A percentile compares a stretch with the other conserved stretches of the same genome.
Conservation (phyloP, 768 basidiomycete genomes). For the Termitomyces sp. region DNA sequence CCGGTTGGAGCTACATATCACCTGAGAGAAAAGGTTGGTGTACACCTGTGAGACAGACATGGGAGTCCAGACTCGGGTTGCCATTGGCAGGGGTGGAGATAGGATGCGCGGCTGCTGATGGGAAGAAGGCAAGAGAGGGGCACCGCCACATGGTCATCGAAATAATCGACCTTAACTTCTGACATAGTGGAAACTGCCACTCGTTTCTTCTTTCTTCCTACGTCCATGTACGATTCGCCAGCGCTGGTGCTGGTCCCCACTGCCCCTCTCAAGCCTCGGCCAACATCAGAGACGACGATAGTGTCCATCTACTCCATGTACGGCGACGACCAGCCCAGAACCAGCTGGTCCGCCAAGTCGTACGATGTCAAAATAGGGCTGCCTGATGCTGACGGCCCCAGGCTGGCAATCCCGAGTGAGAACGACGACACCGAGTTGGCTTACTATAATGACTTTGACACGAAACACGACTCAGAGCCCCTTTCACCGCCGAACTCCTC, state of each 20-base stretch:
- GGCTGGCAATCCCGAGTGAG: conserved; percentile 19
- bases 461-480: not conserved
- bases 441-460: conserved; percentile 7
- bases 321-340: conserved; percentile 44
- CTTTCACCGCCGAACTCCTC: conserved; percentile 16
- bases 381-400: conserved; percentile 17
- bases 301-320: conserved; percentile 89
- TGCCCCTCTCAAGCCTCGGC: conserved; percentile 25
- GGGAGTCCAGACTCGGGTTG: not conserved
- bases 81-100: not conserved
- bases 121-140: not conserved
- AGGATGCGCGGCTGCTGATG: too few species aligned
- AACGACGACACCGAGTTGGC: conserved; percentile 16
- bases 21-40: not conserved
- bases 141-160: not conserved
- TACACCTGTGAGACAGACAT: not conserved
- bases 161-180: too few species aligned
- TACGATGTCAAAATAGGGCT: conserved; percentile 30
- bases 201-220: conserved; percentile 6
- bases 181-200: not conserved
- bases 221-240: conserved; percentile 31
- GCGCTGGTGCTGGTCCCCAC: conserved; percentile 32
- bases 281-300: conserved; percentile 69
- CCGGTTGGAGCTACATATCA: not conserved
- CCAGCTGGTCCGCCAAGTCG: conserved; percentile 39